These are phyloP conservation scores for Claviceps africana DNA, from an alignment of 2,329 filamentous ascomycete genomes.

Conservation along the genomic window DNA sequence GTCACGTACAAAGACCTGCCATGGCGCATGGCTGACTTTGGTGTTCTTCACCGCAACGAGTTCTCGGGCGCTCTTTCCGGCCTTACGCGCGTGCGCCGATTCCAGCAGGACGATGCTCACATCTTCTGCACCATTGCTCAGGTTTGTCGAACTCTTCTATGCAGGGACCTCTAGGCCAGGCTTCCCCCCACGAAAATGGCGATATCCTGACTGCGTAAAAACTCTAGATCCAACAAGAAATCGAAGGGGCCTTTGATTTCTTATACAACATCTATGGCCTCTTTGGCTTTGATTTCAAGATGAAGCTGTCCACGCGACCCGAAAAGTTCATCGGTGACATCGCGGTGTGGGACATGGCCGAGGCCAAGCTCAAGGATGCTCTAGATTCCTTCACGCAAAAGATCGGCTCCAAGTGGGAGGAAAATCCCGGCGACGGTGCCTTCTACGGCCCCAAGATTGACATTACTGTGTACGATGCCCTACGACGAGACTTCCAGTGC, in stretches of 20 bases:
- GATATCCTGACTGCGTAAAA: background rate
- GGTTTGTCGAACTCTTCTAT: slow-evolving; percentile 9
- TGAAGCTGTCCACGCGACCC: slow-evolving; percentile 81
- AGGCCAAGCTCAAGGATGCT: slow-evolving; percentile 64
- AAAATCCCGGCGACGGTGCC: slow-evolving; percentile 89
- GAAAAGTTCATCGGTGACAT: slow-evolving; percentile 83
- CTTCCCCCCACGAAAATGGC: background rate
- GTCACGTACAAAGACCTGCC: slow-evolving; percentile 77
- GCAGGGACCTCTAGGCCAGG: too few species aligned
- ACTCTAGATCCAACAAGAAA: slow-evolving; percentile 30
- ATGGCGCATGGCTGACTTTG: slow-evolving; percentile 88
- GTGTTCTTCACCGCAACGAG: slow-evolving; percentile 89
- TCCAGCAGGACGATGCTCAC: slow-evolving; percentile 93
- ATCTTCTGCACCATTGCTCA: slow-evolving; percentile 60
- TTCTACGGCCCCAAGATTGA: slow-evolving; percentile 99
- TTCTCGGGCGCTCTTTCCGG: slow-evolving; percentile 83
- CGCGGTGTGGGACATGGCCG: slow-evolving; percentile 79
- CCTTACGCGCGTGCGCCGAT: slow-evolving; percentile 80
- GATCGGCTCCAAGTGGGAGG: slow-evolving; percentile 59
- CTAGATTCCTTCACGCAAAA: slow-evolving; percentile 58
- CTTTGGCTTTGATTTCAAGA: slow-evolving; percentile 57
- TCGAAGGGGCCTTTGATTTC: slow-evolving; percentile 78
- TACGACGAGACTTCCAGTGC: slow-evolving; percentile 48
- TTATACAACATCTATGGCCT: slow-evolving; percentile 59
- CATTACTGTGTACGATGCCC: slow-evolving; percentile 80